Evolutionary conservation across 2,329 filamentous ascomycete genomes (phyloP).

Genomic region (Alternaria sp.): DNA sequence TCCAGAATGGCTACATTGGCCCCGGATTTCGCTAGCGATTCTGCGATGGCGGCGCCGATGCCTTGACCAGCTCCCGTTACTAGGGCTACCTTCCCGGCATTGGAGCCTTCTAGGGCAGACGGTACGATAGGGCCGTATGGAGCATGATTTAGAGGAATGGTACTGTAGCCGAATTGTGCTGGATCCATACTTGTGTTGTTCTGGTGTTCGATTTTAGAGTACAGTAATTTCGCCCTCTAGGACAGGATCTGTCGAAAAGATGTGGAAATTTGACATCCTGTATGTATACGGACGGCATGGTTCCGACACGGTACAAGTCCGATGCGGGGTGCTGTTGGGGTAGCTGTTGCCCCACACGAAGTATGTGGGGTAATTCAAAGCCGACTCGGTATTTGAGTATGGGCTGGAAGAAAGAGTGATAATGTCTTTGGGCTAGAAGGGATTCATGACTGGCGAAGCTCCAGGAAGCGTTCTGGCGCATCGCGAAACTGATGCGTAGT

Average conservation of each 20-base stretch:
- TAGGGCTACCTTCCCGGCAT: slow-evolving; percentile 36
- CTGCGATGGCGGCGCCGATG: slow-evolving; percentile 41
- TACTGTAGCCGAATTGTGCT: slow-evolving; percentile 32
- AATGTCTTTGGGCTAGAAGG: too few species aligned
- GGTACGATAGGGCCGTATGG: slow-evolving; percentile 30
- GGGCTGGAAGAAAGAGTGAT: neutral
- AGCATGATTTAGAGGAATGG: slow-evolving; percentile 25
- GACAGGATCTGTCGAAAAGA: neutral
- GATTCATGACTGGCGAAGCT: neutral
- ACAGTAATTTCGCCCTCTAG: too few species aligned
- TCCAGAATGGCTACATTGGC: slow-evolving; percentile 40
- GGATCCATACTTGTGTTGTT: slow-evolving; percentile 27
- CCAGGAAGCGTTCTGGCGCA: neutral
- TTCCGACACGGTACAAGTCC: neutral
- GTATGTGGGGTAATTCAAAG: slow-evolving; percentile 7
- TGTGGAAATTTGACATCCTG: neutral
- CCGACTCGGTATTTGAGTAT: neutral
- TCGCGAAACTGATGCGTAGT: neutral
- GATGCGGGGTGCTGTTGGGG: slow-evolving; percentile 10
- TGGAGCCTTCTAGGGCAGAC: slow-evolving; percentile 25
- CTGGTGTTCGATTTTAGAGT: neutral
- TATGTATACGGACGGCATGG: neutral
- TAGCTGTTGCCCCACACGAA: slow-evolving; percentile 13
- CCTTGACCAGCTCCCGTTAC: slow-evolving; percentile 40
- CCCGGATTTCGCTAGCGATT: slow-evolving; percentile 38